phyloP scores from a whole-genome alignment of 73 alveolate species.

The Tetrahymena elliotti region DNA sequence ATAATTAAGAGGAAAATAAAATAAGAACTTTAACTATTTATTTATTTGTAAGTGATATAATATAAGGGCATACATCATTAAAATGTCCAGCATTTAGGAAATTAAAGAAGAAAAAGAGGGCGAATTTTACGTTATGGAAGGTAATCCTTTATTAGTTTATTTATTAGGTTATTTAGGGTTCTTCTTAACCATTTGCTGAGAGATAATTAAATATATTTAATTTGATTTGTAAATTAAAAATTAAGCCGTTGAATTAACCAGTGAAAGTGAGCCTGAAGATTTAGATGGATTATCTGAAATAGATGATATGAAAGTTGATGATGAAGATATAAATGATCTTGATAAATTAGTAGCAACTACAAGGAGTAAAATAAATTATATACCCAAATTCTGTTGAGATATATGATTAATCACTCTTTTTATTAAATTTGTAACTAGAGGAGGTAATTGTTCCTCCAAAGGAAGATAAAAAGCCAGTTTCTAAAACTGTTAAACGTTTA shows the following conservation, averaged over 20 bases:
- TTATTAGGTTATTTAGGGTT: not conserved
- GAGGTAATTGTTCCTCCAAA: slow-evolving; percentile 25
- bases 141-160: not conserved
- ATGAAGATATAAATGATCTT: slow-evolving; percentile 23
- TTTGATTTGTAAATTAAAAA: not conserved
- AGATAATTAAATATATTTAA: not conserved
- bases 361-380: slow-evolving; percentile 5
- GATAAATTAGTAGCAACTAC: slow-evolving; percentile 21
- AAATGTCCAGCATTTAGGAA: not conserved
- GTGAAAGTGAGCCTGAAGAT: slow-evolving; percentile 47
- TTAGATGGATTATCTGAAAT: slow-evolving; percentile 31
- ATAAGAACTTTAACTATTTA: too few species aligned
- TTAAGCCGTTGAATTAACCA: slow-evolving; percentile 26
- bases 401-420: not conserved
- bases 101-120: not conserved
- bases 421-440: slow-evolving; percentile 3
- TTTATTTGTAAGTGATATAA: too few species aligned
- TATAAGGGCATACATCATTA: not conserved
- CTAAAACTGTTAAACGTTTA: slow-evolving; percentile 74
- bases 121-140: slow-evolving; percentile 26
- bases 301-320: slow-evolving; percentile 26
- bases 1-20: not conserved
- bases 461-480: slow-evolving; percentile 46
- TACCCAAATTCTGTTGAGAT: not conserved
- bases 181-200: not conserved